These are phyloP conservation scores for Heliosperma pusillum DNA, from an alignment of 148 eudicot genomes.

Conservation along the genomic window DNA sequence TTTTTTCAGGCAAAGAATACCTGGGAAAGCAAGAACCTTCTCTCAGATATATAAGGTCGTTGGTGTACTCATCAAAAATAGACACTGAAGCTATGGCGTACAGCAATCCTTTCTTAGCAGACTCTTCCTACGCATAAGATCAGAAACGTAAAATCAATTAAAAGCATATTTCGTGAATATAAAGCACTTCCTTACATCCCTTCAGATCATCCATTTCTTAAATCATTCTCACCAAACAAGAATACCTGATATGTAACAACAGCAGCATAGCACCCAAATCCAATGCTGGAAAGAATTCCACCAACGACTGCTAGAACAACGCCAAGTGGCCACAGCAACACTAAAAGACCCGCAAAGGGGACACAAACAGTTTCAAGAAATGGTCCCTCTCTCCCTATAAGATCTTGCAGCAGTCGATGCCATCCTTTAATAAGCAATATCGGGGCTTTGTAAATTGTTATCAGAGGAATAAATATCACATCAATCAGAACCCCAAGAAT, in stretches of 20 bases:
- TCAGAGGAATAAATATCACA: slow-evolving; percentile 28
- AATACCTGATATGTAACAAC: slow-evolving; percentile 29
- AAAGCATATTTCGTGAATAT: background rate
- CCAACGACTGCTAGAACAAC: slow-evolving; percentile 28
- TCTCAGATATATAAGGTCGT: slow-evolving; percentile 35
- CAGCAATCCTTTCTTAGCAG: slow-evolving; percentile 30
- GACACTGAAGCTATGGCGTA: slow-evolving; percentile 32
- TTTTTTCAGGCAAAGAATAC: slow-evolving; percentile 11
- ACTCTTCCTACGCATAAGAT: slow-evolving; percentile 29
- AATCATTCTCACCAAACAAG: background rate
- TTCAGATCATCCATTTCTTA: background rate
- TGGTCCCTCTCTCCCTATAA: slow-evolving; percentile 38
- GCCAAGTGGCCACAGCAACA: slow-evolving; percentile 32
- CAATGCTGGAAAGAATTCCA: slow-evolving; percentile 30
- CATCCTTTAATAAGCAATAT: slow-evolving; percentile 33
- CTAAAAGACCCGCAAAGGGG: slow-evolving; percentile 32
- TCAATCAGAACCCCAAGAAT: slow-evolving; percentile 23
- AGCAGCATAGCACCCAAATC: slow-evolving; percentile 34
- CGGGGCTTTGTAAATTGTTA: slow-evolving; percentile 35
- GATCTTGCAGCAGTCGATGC: slow-evolving; percentile 28
- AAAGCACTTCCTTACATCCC: background rate
- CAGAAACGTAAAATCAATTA: background rate
- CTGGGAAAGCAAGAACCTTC: slow-evolving; percentile 40
- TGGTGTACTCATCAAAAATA: slow-evolving; percentile 30
- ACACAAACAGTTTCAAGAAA: slow-evolving; percentile 38